A percentile compares a stretch with the other conserved stretches of the same genome.
Evolutionary conservation across 2,329 filamentous ascomycete species (phyloP).

Genomic region (Aureobasidium sp.): DNA sequence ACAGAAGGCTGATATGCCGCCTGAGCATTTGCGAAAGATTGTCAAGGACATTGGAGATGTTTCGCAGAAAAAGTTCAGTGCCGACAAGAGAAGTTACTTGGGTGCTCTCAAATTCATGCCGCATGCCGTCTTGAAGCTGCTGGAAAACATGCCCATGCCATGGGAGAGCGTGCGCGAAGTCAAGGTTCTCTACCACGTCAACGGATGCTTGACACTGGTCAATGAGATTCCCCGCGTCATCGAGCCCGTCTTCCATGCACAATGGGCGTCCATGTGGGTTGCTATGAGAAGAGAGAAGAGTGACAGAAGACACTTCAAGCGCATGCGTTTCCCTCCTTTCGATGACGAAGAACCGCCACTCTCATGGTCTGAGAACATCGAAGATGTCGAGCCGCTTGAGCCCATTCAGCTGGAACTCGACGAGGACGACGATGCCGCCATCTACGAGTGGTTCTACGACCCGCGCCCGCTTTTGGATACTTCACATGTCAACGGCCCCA

Average conservation of each 20-base stretch:
- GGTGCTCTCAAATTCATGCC: constrained; percentile 99
- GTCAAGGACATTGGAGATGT: constrained; percentile 98
- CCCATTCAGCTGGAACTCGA: constrained; percentile 98
- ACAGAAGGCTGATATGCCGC: constrained; percentile 97
- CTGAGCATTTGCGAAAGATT: constrained; percentile 96
- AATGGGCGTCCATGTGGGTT: constrained; percentile 99
- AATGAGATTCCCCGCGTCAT: constrained; percentile 96
- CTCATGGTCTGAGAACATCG: constrained; percentile 97
- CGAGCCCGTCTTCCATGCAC: constrained; percentile 93
- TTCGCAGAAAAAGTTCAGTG: constrained; percentile 98
- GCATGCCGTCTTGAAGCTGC: constrained; percentile 88
- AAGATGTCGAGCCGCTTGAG: constrained; percentile 94
- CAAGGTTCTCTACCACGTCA: constrained; percentile 96
- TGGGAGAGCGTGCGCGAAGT: constrained; percentile 97
- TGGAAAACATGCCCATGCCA: constrained; percentile 99
- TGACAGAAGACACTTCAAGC: constrained; percentile 90
- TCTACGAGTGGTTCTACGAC: constrained; percentile 97
- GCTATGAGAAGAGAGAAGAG: constrained; percentile 98
- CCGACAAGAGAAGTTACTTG: constrained; percentile 94
- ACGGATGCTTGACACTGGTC: constrained; percentile 91
- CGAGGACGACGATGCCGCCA: constrained; percentile 81
- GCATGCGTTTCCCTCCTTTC: constrained; percentile 97
- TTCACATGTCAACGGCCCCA: constrained; percentile 87
- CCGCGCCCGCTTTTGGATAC: constrained; percentile 87
- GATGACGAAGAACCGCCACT: constrained; percentile 97